phyloP scores from a whole-genome alignment of 2,329 filamentous ascomycete genomes.

The Xylaria sp. region DNA sequence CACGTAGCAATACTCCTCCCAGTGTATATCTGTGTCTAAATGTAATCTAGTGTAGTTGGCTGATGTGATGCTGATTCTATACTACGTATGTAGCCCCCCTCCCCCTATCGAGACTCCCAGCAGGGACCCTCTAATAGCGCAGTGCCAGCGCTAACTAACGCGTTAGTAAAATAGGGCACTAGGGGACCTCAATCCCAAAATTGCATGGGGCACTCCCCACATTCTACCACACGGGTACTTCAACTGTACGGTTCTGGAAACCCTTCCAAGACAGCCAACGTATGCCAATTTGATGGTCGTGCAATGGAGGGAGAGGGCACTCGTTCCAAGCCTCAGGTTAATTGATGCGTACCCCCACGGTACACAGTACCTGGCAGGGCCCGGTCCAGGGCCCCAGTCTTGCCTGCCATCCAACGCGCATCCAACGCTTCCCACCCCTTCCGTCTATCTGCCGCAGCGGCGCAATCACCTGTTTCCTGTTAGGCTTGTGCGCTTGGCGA shows the following conservation, averaged over 20 bases:
- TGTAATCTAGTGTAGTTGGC: background rate
- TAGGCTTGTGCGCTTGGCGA: slow-evolving; percentile 18
- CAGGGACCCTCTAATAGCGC: no score
- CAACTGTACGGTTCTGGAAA: background rate
- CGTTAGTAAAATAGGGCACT: background rate
- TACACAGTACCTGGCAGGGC: background rate
- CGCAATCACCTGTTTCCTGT: background rate
- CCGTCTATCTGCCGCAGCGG: slow-evolving; percentile 9
- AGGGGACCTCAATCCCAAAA: slow-evolving; percentile 16
- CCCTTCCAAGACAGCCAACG: no score
- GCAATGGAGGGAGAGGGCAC: no score
- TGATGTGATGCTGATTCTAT: slow-evolving; percentile 3
- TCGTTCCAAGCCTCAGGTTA: background rate
- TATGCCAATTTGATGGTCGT: no score
- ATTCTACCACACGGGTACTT: background rate
- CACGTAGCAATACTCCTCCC: background rate
- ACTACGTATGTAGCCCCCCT: no score
- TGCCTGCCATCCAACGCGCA: background rate
- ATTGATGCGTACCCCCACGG: background rate
- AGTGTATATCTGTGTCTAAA: background rate
- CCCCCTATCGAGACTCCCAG: background rate
- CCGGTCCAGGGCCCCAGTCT: background rate
- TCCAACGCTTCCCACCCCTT: slow-evolving; percentile 1
- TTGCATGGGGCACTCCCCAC: background rate
- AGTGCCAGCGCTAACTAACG: no score